Percentiles rank a stretch among this genome's conserved stretches.
Evolutionary conservation across 805 yeast species (phyloP).

Genomic region (Saccharomycopsis selenospora): DNA sequence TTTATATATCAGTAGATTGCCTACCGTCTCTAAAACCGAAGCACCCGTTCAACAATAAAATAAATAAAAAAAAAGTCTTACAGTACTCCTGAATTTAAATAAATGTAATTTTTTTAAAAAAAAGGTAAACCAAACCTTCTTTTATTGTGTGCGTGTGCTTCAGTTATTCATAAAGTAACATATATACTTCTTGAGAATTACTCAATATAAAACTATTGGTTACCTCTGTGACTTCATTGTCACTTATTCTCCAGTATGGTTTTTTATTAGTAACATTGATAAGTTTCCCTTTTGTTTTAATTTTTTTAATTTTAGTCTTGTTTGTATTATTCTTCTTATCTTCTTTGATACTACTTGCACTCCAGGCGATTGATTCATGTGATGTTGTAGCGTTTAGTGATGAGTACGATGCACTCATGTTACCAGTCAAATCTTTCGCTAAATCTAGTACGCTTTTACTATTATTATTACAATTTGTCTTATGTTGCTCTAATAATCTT

Average conservation of each 20-base stretch:
- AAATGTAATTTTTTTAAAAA: too few species aligned
- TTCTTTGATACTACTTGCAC: background rate
- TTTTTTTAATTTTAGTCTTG: background rate
- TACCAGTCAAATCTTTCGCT: background rate
- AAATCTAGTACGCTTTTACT: background rate
- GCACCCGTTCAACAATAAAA: too few species aligned
- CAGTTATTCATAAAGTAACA: conserved; percentile 71
- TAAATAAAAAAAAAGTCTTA: too few species aligned
- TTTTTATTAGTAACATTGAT: conserved; percentile 35
- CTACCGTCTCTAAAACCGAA: too few species aligned
- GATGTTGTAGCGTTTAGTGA: background rate
- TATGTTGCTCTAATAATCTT: background rate
- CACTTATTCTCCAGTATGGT: conserved; percentile 85
- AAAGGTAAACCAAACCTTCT: too few species aligned
- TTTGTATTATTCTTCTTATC: background rate
- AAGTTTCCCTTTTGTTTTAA: background rate
- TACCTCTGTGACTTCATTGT: conserved; percentile 60
- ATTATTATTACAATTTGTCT: background rate
- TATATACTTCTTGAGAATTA: conserved; percentile 73
- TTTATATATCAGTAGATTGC: too few species aligned
- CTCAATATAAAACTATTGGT: conserved; percentile 48
- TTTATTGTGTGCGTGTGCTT: too few species aligned
- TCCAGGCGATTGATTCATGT: background rate
- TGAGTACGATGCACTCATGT: background rate
- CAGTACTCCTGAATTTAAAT: too few species aligned